Conservation (phyloP, 495 filamentous ascomycete genomes). For the Penicillium subrubescens region DNA sequence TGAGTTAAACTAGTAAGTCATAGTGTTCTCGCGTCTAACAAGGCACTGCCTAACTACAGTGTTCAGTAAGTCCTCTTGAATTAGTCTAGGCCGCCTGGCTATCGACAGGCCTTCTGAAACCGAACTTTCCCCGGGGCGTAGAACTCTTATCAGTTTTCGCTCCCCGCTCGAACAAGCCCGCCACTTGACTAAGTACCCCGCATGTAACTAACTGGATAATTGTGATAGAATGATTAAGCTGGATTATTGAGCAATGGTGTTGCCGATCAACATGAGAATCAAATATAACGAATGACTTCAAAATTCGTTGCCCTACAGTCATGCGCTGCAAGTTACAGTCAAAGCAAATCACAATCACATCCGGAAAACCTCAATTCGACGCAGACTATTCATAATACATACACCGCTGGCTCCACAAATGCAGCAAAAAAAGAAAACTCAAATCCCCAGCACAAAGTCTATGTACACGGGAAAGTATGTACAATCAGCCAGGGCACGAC, state of each 20-base stretch:
- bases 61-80: no score
- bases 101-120: background rate
- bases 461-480: background rate
- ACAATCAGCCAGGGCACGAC: background rate
- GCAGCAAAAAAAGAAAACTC: constrained; percentile 6
- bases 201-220: no score
- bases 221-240: no score
- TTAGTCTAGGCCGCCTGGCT: background rate
- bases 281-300: no score
- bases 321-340: background rate
- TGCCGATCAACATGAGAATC: no score
- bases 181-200: background rate
- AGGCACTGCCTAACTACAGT: no score
- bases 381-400: constrained; percentile 12
- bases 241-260: no score
- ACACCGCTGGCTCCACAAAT: constrained; percentile 13
- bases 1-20: background rate
- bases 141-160: background rate
- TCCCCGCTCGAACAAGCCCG: background rate
- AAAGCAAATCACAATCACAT: background rate
- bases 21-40: background rate
- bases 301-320: no score
- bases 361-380: background rate
- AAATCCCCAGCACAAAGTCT: background rate
- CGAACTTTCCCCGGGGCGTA: background rate